phyloP scores from a whole-genome alignment of 768 basidiomycete genomes.

The Leccinum aurantiacum region DNA sequence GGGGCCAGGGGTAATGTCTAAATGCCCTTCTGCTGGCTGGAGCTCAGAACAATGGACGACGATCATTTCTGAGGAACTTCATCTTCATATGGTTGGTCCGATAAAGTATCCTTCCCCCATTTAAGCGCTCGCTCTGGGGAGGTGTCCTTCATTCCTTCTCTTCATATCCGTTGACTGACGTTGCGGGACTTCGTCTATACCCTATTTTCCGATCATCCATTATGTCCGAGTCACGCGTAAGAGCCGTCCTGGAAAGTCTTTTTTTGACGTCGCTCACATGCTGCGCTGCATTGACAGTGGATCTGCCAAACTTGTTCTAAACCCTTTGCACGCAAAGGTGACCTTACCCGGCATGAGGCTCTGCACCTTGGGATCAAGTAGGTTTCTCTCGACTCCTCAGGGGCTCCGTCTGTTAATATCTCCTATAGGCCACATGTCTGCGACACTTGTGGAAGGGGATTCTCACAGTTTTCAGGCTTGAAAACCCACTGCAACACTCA shows the following conservation, averaged over 20 bases:
- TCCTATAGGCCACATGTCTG: constrained; percentile 52
- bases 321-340: constrained; percentile 55
- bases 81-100: constrained; percentile 9
- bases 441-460: constrained; percentile 49
- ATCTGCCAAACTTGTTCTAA: constrained; percentile 47
- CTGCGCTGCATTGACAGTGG: constrained; percentile 28
- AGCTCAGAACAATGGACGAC: constrained; percentile 24
- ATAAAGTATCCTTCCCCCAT: constrained; percentile 12
- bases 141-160: constrained; percentile 7
- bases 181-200: constrained; percentile 48
- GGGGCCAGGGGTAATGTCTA: constrained; percentile 3
- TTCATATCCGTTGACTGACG: constrained; percentile 31
- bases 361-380: constrained; percentile 55
- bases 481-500: constrained; percentile 66
- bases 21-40: constrained; percentile 2
- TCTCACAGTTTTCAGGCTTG: constrained; percentile 59
- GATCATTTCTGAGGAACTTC: constrained; percentile 11
- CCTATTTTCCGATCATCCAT: constrained; percentile 1
- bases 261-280: background rate
- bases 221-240: constrained; percentile 27
- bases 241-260: background rate
- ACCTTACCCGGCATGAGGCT: constrained; percentile 55
- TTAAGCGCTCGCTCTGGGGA: constrained; percentile 18
- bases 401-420: background rate
- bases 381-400: constrained; percentile 5